phyloP scores from a whole-genome alignment of 1,139 yeast genomes.

The Hyphopichia wangnamkhiaoensis region DNA sequence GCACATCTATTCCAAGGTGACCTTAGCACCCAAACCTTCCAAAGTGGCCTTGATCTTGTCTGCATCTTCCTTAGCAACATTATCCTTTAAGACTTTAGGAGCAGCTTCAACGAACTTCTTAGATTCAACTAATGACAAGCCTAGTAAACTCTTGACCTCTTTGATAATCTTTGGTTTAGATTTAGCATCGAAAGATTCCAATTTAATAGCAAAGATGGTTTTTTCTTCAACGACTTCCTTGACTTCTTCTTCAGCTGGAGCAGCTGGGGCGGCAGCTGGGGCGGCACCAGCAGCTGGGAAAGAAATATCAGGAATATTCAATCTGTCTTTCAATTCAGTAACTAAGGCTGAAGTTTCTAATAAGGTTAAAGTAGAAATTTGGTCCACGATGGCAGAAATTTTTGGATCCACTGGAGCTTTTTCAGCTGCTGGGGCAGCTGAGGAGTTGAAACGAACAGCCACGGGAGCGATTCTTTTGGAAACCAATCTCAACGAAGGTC shows the following conservation, averaged over 20 bases:
- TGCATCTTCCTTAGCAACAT: constrained; percentile 77
- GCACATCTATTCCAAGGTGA: constrained; percentile 69
- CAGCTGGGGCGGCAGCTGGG: constrained; percentile 69
- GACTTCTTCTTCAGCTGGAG: constrained; percentile 71
- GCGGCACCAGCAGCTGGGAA: constrained; percentile 75
- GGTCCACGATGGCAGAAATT: constrained; percentile 83
- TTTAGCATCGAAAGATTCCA: constrained; percentile 92
- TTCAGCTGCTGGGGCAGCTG: constrained; percentile 38
- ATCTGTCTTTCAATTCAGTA: constrained; percentile 76
- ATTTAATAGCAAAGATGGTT: constrained; percentile 88
- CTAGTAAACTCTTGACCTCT: constrained; percentile 90
- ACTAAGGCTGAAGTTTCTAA: constrained; percentile 88
- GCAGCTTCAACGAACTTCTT: constrained; percentile 98
- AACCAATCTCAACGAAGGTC: constrained; percentile 37
- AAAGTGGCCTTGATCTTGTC: constrained; percentile 89
- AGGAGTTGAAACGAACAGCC: constrained; percentile 55
- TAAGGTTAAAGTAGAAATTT: constrained; percentile 83
- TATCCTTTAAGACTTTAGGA: constrained; percentile 88
- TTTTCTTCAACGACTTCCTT: constrained; percentile 87
- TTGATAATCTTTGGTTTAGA: constrained; percentile 96
- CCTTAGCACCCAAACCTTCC: constrained; percentile 95
- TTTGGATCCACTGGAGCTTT: constrained; percentile 77
- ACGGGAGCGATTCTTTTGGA: constrained; percentile 26
- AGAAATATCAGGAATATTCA: constrained; percentile 91
- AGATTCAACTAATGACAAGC: constrained; percentile 91